phyloP scores from a whole-genome alignment of 169 alveolate species.

The Theileria equi region DNA sequence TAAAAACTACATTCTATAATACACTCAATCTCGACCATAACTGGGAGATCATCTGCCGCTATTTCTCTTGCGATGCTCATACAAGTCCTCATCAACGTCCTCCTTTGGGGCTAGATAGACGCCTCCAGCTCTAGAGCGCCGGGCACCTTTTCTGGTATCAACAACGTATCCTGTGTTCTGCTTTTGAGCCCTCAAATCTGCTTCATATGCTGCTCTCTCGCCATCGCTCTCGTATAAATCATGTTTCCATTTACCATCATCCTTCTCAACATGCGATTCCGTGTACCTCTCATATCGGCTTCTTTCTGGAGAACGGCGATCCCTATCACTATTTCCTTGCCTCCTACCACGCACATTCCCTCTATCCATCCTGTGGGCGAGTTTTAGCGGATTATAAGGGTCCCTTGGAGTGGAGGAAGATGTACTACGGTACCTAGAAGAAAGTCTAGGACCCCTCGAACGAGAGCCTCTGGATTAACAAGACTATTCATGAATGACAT shows the following conservation, averaged over 20 bases:
- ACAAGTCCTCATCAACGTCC: slow-evolving; percentile 24
- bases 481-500: no score
- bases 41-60: no score
- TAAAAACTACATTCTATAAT: no score
- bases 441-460: background rate
- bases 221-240: slow-evolving; percentile 33
- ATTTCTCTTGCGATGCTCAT: slow-evolving; percentile 13
- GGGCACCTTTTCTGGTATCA: slow-evolving; percentile 48
- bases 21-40: no score
- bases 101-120: slow-evolving; percentile 56
- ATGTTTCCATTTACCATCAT: slow-evolving; percentile 44
- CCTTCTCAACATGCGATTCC: background rate
- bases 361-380: slow-evolving; percentile 20
- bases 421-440: no score
- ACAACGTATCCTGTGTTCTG: background rate
- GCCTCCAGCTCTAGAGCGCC: slow-evolving; percentile 65
- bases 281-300: background rate
- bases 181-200: slow-evolving; percentile 1
- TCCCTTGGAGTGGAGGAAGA: slow-evolving; percentile 47
- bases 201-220: slow-evolving; percentile 8
- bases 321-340: background rate
- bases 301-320: background rate
- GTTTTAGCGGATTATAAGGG: slow-evolving; percentile 57
- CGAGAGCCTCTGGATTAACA: background rate
- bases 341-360: background rate